Evolutionary conservation across 345 rosid species (phyloP).

Genomic region (Rhizophora apiculata): DNA sequence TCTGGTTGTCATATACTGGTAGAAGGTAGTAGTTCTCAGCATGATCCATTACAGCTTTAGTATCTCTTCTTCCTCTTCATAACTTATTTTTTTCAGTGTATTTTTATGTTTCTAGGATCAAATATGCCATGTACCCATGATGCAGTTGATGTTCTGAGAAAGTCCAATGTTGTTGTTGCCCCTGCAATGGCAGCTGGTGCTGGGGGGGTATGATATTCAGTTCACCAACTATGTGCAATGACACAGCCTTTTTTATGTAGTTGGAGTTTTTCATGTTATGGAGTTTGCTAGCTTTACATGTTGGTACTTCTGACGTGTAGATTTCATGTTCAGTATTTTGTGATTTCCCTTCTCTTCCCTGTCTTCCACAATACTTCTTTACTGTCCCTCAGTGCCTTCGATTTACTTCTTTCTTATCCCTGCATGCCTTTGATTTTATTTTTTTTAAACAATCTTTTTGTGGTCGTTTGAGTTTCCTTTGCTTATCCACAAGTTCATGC

Average conservation of each 20-base stretch:
- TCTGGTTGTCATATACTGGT: conserved; percentile 86
- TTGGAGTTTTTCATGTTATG: not conserved
- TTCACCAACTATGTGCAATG: not conserved
- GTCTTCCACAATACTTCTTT: too few relatives aligned
- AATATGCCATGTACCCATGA: conserved; percentile 97
- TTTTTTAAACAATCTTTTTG: too few relatives aligned
- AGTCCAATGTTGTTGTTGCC: conserved; percentile 83
- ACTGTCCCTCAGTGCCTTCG: too few relatives aligned
- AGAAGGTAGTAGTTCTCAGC: conserved; percentile 57
- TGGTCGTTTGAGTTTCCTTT: too few relatives aligned
- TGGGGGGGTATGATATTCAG: conserved; percentile 71
- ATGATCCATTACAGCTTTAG: conserved; percentile 9
- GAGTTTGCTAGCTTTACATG: not conserved
- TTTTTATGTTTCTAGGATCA: conserved; percentile 50
- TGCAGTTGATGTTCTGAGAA: conserved; percentile 83
- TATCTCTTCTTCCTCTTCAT: not conserved
- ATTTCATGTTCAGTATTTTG: not conserved
- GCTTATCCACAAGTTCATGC: too few relatives aligned
- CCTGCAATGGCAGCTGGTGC: conserved; percentile 99
- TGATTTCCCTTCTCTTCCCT: too few relatives aligned
- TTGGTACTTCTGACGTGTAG: not conserved
- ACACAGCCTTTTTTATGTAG: not conserved
- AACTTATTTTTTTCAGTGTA: not conserved
- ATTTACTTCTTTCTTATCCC: too few relatives aligned
- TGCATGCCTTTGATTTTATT: too few relatives aligned